Evolutionary conservation across 1,284 basidiomycete genomes (phyloP), one percentile per base, ranked within the genome.

Genomic region (Xerocomus nothofagi): DNA sequence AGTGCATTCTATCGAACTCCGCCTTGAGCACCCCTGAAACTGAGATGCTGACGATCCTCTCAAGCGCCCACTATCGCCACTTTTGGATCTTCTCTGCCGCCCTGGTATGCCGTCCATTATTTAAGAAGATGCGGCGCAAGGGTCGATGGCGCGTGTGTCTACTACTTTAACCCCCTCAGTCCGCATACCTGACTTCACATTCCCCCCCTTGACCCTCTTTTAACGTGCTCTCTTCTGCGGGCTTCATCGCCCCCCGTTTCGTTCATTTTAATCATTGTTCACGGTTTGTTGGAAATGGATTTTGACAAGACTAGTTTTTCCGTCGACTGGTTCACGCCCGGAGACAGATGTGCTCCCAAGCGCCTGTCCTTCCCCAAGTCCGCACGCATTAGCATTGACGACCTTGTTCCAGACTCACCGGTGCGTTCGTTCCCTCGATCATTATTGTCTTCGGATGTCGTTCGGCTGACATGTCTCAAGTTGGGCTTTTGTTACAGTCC

Each of bases 351-450:
- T 34, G 44, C 46, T 6, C 53, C 56, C 30, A 58, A 63, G 29
- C 68, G 66, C 12, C 53, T 69, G 15, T 66, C 68, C 4, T 68
- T 69, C 32, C 68, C 67, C 14, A 69, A 58, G 43, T 70, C 68
- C 17, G 63, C 59, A 44, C 55, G 58, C 49, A 66, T 67, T 10
- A 69, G 63, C 39, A 49, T 65, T 26, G 65, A 66, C 32, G 65
- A 66, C 49, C 47, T 64, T 46, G 60, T 56, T 47, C 53, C 67
- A 34, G 63, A 62, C 37, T 56, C 65, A 0, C 63, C 61, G 34
- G 64, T 66, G 47, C 1, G 66, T 55, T 17, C 14, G 0, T 10
- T 18, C 27, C 21, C 2, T 27, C 27, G 27, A 36, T 24, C 20
- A 12, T 38, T 1, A 27, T 11, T 18, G 12, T 27, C 26, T 10